Base-by-base conservation (phyloP, 805 yeast genomes). In the Schwanniomyces yamadae region DNA sequence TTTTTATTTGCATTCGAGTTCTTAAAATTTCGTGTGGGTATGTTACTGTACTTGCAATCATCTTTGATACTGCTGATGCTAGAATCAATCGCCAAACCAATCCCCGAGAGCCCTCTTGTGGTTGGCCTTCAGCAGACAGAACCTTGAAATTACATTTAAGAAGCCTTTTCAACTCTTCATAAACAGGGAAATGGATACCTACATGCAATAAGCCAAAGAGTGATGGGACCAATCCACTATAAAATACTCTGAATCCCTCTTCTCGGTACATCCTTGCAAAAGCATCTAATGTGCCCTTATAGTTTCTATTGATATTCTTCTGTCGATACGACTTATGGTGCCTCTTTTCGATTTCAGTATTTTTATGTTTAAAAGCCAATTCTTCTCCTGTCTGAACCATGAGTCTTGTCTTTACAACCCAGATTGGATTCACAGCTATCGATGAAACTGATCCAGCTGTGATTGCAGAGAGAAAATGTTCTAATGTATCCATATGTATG, bases 11-110 rank as follows among this genome's bases (percentile, higher is more conserved):
- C 77, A 89, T 75, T 50, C 98, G 73, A 9, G 98, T 90, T 49
- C 99, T 74, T 32, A 93, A 69, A 21, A 91, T 90, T 59, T 91
- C 99, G 63, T 91, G 99, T 2, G 99, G 98, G 55, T 91, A 91
- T 0, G 98, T 91, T 35, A 87, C 70, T 1, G 87, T 71, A 31
- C 93, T 82, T 3, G 98, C 98, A 33, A 83, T 69, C 84, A 90
- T 84, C 58, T 91, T 91, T 4, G 96, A 84, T 9, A 80, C 49
- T 10, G 90, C 76, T 2, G 95, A 84, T 2, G 97, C 95, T 10
- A 57, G 37, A 10, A 66, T 58, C 27, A 69, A 52, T 24, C 69
- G 43, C 52, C 61, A 47, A 32, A 66, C 50, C 25, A 49, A 36
- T 4, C 45, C 38, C 15, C 15, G 5, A n/a, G 20, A 8, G 4